A percentile compares a stretch with the other conserved stretches of the same genome.
Conservation (phyloP, 225 moss, liverwort and hornwort species). For the Pseudoscleropodium purum region DNA sequence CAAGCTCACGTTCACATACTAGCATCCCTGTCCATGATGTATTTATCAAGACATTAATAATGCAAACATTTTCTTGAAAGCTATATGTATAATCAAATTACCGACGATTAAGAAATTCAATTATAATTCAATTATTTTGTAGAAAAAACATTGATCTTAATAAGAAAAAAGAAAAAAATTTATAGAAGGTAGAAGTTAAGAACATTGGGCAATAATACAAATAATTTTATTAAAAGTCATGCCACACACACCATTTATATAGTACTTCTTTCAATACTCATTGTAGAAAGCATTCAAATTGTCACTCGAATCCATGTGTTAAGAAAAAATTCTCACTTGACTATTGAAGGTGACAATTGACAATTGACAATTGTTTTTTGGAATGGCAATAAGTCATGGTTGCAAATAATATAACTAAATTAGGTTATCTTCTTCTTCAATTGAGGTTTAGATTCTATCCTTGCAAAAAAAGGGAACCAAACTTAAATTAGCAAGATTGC, state of each 20-base stretch:
- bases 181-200: rapidly evolving
- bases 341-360: too few species aligned
- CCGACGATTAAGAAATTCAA: too few species aligned
- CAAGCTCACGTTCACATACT: too few species aligned
- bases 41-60: not conserved
- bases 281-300: not conserved
- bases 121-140: too few species aligned
- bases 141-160: not conserved
- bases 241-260: not conserved
- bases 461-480: not conserved
- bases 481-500: not conserved
- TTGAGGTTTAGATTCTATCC: not conserved
- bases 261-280: not conserved
- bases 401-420: too few species aligned
- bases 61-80: not conserved
- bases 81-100: not conserved
- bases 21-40: too few species aligned
- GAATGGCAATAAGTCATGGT: not conserved
- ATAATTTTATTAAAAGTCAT: not conserved
- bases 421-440: not conserved
- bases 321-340: too few species aligned
- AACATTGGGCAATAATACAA: not conserved
- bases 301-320: too few species aligned
- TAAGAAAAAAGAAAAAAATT: not conserved
- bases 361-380: too few species aligned